Conservation (phyloP, 371 early-diverging fungal genomes). For the Lichtheimia hyalospora region DNA sequence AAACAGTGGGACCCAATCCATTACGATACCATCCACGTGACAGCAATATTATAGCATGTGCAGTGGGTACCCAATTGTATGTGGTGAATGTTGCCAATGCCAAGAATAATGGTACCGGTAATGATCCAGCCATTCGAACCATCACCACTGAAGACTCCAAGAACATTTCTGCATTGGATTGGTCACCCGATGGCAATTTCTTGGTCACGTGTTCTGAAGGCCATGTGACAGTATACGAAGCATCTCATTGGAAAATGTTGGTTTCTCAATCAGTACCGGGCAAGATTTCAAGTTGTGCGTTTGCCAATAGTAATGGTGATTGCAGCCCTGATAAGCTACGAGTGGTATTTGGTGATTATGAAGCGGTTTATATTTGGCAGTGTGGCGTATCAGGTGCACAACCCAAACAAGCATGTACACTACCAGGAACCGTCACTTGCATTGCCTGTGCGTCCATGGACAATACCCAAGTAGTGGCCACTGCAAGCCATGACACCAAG, state of each 20-base stretch:
- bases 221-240: constrained; percentile 54
- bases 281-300: constrained; percentile 52
- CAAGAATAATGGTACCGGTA: constrained; percentile 21
- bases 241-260: constrained; percentile 43
- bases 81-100: constrained; percentile 45
- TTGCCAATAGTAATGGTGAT: constrained; percentile 25
- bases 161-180: constrained; percentile 55
- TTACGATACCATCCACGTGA: constrained; percentile 56
- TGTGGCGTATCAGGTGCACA: constrained; percentile 39
- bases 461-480: constrained; percentile 37
- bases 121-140: constrained; percentile 28
- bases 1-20: constrained; percentile 44
- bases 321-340: constrained; percentile 28
- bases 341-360: constrained; percentile 58
- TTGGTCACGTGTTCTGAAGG: constrained; percentile 62
- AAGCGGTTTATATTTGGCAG: constrained; percentile 59
- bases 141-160: constrained; percentile 48
- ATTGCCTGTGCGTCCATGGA: constrained; percentile 29
- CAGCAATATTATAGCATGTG: constrained; percentile 46
- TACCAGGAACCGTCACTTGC: constrained; percentile 39
- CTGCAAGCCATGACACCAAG: constrained; percentile 35
- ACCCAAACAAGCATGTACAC: constrained; percentile 34
- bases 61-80: constrained; percentile 46
- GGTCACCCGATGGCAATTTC: constrained; percentile 62
- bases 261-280: constrained; percentile 19